phyloP scores from a whole-genome alignment of 768 basidiomycete species.

The Cystoderma amianthinum region DNA sequence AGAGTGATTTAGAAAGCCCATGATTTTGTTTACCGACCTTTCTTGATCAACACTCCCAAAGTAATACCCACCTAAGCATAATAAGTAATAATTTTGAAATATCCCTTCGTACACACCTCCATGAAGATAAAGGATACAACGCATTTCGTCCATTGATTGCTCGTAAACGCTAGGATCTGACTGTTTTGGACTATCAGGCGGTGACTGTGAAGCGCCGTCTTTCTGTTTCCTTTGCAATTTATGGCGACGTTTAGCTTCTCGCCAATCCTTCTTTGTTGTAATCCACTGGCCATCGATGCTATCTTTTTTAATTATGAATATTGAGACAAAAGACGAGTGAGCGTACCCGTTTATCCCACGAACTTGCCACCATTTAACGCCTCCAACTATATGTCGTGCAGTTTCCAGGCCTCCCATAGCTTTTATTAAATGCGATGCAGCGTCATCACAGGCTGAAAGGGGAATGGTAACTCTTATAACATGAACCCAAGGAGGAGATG shows the following conservation, averaged over 20 bases:
- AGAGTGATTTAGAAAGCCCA: neutral
- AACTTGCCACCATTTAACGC: conserved; percentile 97
- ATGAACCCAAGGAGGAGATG: conserved; percentile 79
- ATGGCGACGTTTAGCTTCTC: conserved; percentile 51
- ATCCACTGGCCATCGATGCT: conserved; percentile 90
- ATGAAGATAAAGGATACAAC: conserved; percentile 78
- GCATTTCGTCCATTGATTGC: conserved; percentile 74
- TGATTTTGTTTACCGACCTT: conserved; percentile 27
- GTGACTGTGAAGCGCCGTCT: neutral
- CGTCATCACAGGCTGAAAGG: conserved; percentile 66
- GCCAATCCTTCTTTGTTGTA: conserved; percentile 77
- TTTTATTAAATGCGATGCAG: conserved; percentile 64
- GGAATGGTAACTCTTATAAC: conserved; percentile 69
- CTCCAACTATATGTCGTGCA: conserved; percentile 69
- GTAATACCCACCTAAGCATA: conserved; percentile 64
- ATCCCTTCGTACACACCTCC: conserved; percentile 42
- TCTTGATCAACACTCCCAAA: conserved; percentile 79
- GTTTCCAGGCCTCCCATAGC: conserved; percentile 82
- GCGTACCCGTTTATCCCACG: conserved; percentile 71
- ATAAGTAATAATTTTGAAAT: neutral
- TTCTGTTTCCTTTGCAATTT: conserved; percentile 37
- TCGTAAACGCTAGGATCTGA: conserved; percentile 38
- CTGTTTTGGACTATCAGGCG: conserved; percentile 2
- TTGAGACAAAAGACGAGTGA: conserved; percentile 7
- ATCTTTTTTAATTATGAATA: conserved; percentile 7